phyloP scores from a whole-genome alignment of 306 rosid species.

The Fragaria vesca region DNA sequence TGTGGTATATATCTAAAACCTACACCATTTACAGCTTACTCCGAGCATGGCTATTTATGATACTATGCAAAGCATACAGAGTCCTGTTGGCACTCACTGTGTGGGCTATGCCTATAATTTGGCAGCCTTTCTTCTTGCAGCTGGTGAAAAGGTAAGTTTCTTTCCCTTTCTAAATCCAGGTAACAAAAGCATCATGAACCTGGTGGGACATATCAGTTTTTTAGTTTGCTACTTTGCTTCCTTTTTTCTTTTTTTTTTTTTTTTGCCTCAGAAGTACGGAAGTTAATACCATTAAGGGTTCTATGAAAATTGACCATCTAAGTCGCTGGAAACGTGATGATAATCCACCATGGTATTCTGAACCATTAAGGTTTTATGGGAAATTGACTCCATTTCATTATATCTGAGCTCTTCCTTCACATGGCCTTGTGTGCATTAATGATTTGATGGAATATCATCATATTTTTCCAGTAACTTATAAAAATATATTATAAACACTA shows the following conservation, averaged over 20 bases:
- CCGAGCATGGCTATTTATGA: slow-evolving; percentile 88
- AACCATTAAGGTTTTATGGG: background rate
- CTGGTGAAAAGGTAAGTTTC: slow-evolving; percentile 79
- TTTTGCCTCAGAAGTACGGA: background rate
- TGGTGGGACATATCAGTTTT: background rate
- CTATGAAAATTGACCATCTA: too few relatives aligned
- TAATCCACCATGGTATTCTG: background rate
- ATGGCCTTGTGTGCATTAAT: background rate
- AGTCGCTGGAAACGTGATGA: too few relatives aligned
- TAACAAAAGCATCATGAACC: background rate
- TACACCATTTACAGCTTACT: slow-evolving; percentile 69
- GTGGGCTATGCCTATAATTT: slow-evolving; percentile 78
- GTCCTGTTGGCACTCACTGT: slow-evolving; percentile 82
- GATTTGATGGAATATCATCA: background rate
- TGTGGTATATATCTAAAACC: slow-evolving; percentile 21
- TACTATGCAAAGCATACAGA: slow-evolving; percentile 87
- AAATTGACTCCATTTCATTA: slow-evolving; percentile 7
- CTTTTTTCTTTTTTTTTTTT: background rate
- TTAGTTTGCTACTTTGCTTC: background rate
- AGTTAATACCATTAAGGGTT: background rate
- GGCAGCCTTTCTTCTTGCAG: slow-evolving; percentile 83
- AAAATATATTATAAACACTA: background rate
- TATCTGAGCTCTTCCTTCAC: background rate
- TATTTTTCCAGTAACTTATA: background rate
- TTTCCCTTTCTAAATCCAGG: background rate